Evolutionary conservation across 352 stramenopile species (phyloP).

Genomic region (Pythium sp.): DNA sequence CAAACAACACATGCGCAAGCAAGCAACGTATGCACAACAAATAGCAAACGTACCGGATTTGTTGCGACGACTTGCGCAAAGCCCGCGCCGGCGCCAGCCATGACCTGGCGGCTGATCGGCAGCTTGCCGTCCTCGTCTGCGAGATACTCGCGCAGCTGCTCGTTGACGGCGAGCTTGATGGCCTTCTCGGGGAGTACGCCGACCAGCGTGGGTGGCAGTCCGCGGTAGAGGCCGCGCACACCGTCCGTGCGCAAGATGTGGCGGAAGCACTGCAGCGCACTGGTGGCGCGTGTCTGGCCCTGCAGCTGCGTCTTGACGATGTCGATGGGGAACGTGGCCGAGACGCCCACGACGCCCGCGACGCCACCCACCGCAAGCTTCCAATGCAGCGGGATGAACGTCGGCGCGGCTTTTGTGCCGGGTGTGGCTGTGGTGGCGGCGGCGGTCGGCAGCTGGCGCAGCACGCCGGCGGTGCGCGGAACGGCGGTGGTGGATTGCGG

Average conservation of each 20-base stretch:
- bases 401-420: slow-evolving; percentile 7
- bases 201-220: slow-evolving; percentile 73
- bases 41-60: slow-evolving; percentile 59
- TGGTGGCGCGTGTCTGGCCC: slow-evolving; percentile 50
- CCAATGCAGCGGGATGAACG: slow-evolving; percentile 68
- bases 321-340: slow-evolving; percentile 89
- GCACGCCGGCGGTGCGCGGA: slow-evolving; percentile 15
- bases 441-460: slow-evolving; percentile 20
- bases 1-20: background rate
- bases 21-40: slow-evolving; percentile 7
- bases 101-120: slow-evolving; percentile 52
- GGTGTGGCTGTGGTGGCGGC: slow-evolving; percentile 2
- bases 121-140: slow-evolving; percentile 62
- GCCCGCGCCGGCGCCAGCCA: slow-evolving; percentile 70
- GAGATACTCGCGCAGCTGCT: slow-evolving; percentile 81
- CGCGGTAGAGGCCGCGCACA: slow-evolving; percentile 68
- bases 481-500: slow-evolving; percentile 5
- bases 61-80: slow-evolving; percentile 82
- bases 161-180: slow-evolving; percentile 92
- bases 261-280: slow-evolving; percentile 64
- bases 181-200: slow-evolving; percentile 88
- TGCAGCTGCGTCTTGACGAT: slow-evolving; percentile 93
- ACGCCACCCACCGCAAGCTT: slow-evolving; percentile 86
- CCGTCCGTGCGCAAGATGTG: slow-evolving; percentile 74
- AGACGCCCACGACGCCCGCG: slow-evolving; percentile 81